Conservation (phyloP, 2,329 filamentous ascomycete species). For the Aspergillus sp. region DNA sequence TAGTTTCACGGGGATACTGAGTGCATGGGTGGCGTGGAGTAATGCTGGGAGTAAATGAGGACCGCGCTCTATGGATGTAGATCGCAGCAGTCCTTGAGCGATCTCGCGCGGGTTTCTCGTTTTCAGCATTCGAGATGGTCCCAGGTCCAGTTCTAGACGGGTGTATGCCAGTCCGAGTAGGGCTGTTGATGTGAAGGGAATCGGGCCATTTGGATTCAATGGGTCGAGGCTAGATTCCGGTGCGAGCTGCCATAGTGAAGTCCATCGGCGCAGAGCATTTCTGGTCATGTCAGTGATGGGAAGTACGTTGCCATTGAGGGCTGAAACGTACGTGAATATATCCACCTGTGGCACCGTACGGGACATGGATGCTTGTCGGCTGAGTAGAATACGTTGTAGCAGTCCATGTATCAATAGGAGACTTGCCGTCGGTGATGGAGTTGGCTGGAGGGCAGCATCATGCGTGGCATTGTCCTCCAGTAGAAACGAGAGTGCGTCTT, state of each 20-base stretch:
- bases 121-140: conserved; percentile 53
- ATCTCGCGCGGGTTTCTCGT: conserved; percentile 60
- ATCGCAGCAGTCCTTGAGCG: conserved; percentile 31
- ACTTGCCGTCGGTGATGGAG: too few relatives aligned
- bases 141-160: conserved; percentile 37
- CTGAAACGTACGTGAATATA: too few relatives aligned
- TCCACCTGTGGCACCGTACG: too few relatives aligned
- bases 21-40: conserved; percentile 65
- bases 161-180: conserved; percentile 59
- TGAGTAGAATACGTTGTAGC: too few relatives aligned
- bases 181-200: conserved; percentile 65
- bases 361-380: too few relatives aligned
- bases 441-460: too few relatives aligned
- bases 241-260: conserved; percentile 40
- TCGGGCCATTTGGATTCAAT: conserved; percentile 51
- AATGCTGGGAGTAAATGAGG: conserved; percentile 61
- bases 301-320: neutral
- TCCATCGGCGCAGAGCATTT: conserved; percentile 44
- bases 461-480: neutral
- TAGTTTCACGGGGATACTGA: conserved; percentile 53
- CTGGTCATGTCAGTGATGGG: conserved; percentile 9
- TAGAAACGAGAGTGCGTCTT: conserved; percentile 16
- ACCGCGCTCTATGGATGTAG: conserved; percentile 54
- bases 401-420: too few relatives aligned
- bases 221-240: conserved; percentile 40